Evolutionary conservation across 352 stramenopile genomes (phyloP).

Genomic region (Elongisporangium undulatum): DNA sequence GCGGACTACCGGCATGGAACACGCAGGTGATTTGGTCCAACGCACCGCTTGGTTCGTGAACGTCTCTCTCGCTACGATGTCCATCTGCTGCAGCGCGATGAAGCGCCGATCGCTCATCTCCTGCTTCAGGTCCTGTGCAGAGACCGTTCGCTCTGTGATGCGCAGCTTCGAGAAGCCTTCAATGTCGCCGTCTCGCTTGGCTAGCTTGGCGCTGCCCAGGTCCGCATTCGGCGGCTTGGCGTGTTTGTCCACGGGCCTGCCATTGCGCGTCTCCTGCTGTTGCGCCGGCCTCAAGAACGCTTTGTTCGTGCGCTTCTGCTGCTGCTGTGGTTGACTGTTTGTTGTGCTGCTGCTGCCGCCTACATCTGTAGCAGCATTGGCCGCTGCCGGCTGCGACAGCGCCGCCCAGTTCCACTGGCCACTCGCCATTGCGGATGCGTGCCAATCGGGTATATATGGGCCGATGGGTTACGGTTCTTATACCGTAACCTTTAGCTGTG

Average conservation of each 20-base stretch:
- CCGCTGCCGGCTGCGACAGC: constrained; percentile 24
- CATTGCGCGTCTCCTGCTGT: neutral
- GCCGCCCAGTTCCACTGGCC: constrained; percentile 47
- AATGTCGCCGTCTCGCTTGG: constrained; percentile 5
- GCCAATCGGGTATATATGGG: neutral
- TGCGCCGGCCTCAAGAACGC: neutral
- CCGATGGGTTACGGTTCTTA: neutral
- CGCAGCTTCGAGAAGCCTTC: constrained; percentile 61
- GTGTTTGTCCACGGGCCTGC: neutral
- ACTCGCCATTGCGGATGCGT: neutral
- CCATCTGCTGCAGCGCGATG: constrained; percentile 55
- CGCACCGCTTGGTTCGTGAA: constrained; percentile 53
- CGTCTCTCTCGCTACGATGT: constrained; percentile 39
- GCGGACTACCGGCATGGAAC: neutral
- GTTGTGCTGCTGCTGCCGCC: neutral
- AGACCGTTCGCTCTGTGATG: constrained; percentile 49
- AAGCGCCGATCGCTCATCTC: constrained; percentile 75
- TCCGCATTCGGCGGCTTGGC: constrained; percentile 13
- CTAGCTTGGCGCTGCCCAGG: neutral
- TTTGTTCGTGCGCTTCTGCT: constrained; percentile 1
- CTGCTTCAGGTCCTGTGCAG: constrained; percentile 28
- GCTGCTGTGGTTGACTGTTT: constrained; percentile 1
- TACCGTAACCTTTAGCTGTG: too few species aligned
- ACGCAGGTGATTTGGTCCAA: neutral
- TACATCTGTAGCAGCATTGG: neutral